These are phyloP conservation scores for Capniomyces stellatus DNA, from an alignment of 371 early-diverging fungal genomes.

Conservation along the genomic window DNA sequence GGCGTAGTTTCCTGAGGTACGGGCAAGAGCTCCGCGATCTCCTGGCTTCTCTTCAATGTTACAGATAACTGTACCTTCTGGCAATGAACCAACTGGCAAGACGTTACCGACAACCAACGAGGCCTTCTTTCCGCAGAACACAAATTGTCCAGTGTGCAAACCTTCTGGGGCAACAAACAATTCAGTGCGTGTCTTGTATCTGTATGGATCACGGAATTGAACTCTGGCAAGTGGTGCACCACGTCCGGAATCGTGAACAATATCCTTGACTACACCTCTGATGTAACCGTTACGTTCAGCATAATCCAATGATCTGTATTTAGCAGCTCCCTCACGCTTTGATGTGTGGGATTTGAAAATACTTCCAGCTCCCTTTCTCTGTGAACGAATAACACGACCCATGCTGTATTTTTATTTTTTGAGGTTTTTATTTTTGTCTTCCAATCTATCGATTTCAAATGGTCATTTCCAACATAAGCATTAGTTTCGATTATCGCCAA, in stretches of 20 bases:
- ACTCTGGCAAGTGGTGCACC: slow-evolving; percentile 99
- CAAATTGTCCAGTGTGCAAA: slow-evolving; percentile 97
- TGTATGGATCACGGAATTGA: slow-evolving; percentile 50
- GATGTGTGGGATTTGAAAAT: slow-evolving; percentile 95
- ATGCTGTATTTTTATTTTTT: slow-evolving; percentile 17
- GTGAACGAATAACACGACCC: slow-evolving; percentile 73
- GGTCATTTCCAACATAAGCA: no score
- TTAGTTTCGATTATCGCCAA: no score
- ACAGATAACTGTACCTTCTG: slow-evolving; percentile 80
- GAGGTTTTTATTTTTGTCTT: no score
- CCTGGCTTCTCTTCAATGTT: slow-evolving; percentile 62
- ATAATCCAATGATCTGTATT: slow-evolving; percentile 82
- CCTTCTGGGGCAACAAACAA: slow-evolving; percentile 99
- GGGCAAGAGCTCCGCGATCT: slow-evolving; percentile 64
- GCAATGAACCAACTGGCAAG: slow-evolving; percentile 74
- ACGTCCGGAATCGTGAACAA: slow-evolving; percentile 99
- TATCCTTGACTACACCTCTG: slow-evolving; percentile 95
- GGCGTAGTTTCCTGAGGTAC: slow-evolving; percentile 82
- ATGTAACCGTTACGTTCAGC: slow-evolving; percentile 96
- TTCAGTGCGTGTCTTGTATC: slow-evolving; percentile 79
- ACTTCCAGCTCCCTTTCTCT: slow-evolving; percentile 96
- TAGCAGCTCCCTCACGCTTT: slow-evolving; percentile 93
- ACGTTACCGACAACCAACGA: slow-evolving; percentile 87
- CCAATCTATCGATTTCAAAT: no score
- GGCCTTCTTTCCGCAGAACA: slow-evolving; percentile 98